phyloP scores from a whole-genome alignment of 768 basidiomycete species.

The Psilocybe tampanensis region DNA sequence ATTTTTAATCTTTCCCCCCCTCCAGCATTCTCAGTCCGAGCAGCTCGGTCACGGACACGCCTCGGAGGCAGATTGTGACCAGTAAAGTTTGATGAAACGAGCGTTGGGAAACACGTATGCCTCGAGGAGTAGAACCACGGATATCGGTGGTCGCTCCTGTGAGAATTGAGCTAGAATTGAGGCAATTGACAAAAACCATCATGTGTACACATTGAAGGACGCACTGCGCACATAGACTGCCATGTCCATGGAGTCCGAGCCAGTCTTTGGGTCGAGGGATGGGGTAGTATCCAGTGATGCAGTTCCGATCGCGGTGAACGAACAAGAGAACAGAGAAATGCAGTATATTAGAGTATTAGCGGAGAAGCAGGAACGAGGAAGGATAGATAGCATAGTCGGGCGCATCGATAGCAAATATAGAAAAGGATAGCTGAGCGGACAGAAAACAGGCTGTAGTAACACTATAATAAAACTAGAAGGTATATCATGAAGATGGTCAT shows the following conservation, averaged over 20 bases:
- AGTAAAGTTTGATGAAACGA: constrained; percentile 1
- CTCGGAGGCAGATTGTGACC: background rate
- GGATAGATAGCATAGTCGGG: background rate
- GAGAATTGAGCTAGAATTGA: too few species aligned
- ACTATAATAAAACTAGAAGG: background rate
- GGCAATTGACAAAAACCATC: background rate
- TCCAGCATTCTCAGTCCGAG: constrained; percentile 1
- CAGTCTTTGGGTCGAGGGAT: background rate
- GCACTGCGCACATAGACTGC: background rate
- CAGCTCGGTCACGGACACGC: constrained; percentile 1
- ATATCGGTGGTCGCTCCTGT: too few species aligned
- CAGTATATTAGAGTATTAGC: background rate
- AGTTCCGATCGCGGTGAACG: too few species aligned
- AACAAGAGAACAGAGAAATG: background rate
- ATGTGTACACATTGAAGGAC: constrained; percentile 9
- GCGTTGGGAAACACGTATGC: background rate
- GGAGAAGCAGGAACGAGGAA: background rate
- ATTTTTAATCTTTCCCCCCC: too few species aligned
- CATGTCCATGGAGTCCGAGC: background rate
- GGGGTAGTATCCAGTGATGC: background rate
- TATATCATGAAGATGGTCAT: background rate
- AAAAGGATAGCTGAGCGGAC: background rate
- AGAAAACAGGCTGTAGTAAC: background rate
- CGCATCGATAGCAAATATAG: background rate
- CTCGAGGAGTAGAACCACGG: background rate